Evolutionary conservation across 345 rosid species (phyloP), one percentile per base, ranked within the genome.

Genomic region (Dimocarpus longan): DNA sequence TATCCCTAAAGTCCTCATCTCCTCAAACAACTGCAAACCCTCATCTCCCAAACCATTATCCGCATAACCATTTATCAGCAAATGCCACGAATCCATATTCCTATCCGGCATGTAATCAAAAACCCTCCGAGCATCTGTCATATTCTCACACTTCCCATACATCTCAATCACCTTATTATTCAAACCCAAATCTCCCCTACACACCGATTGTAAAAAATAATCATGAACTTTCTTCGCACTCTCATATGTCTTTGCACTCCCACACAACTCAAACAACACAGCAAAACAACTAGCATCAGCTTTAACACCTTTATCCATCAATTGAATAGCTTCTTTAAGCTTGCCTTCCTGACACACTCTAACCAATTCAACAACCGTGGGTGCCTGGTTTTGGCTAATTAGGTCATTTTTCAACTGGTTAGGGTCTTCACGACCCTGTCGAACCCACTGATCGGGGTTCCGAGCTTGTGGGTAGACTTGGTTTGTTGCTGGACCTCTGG

Each of bases 201-300:
- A 89, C 3, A 68, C 73, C 1, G 93, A 90, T 70, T 88, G 91
- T 64, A 93, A 81, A 82, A 93, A 90, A 77, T 82, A 91, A 85
- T 91, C 95, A 65, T 91, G 93, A n/a, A 90, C 91, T 82, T 89
- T 93, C 79, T 91, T 93, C 0, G 94, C 89, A 80, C 89, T 88
- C 83, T 90, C 97, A n/a, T 84, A 89, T 0, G 82, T 85, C 75
- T 89, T 89, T 22, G 86, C 68, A 65, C 76, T 84, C 43, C 79
- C 80, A 73, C 90, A 89, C 67, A 80, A 80, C 56, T 85, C 91
- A 65, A 93, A 90, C 82, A 91, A 81, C 39, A 64, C 22, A 59
- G 64, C 39, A 67, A 93, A 90, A 73, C 94, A 90, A 73, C 82
- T 68, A 52, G 76, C 86, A 80, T 91, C 86, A 19, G 91, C 90